phyloP scores from a whole-genome alignment of 2,329 filamentous ascomycete species.

The Ophiocordyceps camponoti-rufipedis region DNA sequence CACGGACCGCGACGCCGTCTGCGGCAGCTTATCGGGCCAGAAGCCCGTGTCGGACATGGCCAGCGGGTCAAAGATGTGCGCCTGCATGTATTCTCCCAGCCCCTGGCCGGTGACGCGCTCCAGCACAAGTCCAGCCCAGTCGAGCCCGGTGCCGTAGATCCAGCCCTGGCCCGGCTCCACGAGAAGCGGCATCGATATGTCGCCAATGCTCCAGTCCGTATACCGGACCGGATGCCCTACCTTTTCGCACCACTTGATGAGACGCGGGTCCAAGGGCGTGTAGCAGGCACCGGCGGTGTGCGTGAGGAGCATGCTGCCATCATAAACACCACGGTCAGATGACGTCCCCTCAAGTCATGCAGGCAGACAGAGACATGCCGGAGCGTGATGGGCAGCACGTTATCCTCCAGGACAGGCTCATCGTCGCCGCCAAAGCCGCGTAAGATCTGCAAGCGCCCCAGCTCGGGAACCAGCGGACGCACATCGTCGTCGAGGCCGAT shows the following conservation, averaged over 20 bases:
- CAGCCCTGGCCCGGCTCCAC: conserved; percentile 28
- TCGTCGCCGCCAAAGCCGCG: conserved; percentile 16
- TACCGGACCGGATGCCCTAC: conserved; percentile 14
- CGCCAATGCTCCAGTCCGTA: conserved; percentile 14
- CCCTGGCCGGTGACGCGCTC: conserved; percentile 18
- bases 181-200: conserved; percentile 22
- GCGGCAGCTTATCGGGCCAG: conserved; percentile 12
- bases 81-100: conserved; percentile 19
- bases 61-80: conserved; percentile 17
- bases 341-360: too few species aligned
- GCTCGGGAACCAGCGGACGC: conserved; percentile 14
- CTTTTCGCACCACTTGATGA: conserved; percentile 19
- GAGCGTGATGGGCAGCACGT: conserved; percentile 18
- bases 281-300: conserved; percentile 30
- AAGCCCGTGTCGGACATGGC: conserved; percentile 19
- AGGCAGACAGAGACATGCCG: conserved; percentile 8
- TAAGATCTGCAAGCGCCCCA: conserved; percentile 14
- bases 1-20: conserved; percentile 7
- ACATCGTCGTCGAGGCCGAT: conserved; percentile 19
- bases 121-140: conserved; percentile 28
- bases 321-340: neutral
- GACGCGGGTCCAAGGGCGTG: conserved; percentile 19
- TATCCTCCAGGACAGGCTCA: conserved; percentile 18
- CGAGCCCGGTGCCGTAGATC: conserved; percentile 26
- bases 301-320: conserved; percentile 21